Base-by-base conservation (phyloP, 2,329 filamentous ascomycete species). In the Pyricularia grisea region DNA sequence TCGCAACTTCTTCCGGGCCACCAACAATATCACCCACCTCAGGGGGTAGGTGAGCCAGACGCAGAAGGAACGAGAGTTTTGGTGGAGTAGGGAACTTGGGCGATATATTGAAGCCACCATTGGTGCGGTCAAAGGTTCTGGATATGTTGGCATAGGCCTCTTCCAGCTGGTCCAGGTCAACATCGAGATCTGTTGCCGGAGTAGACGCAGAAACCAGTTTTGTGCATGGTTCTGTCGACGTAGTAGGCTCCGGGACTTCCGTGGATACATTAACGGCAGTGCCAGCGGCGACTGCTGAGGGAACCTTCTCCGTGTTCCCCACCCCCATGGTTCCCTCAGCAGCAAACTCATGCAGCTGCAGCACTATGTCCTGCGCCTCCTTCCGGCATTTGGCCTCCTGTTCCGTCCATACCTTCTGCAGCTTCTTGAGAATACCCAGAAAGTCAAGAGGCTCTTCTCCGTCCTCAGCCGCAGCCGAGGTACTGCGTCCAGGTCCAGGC, bases 61-160 rank as follows among this genome's bases (percentile, higher is more conserved):
- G 87, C 27, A 98, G 82, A 69, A 99, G 81, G 74, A 97, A 96
- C 14, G 87, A 86, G 66, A 98, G 81, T 74, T 97, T 97, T 0
- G 91, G 87, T 0, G 95, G 92, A 0, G 93, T 97, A 0, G 93
- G 88, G 72, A 97, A 98, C 78, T 98, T 98, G 30, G 94, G 93
- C 10, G 91, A 89, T 23, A 84, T 78, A 0, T 89, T 89, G 76
- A 98, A 99, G 0, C 95, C 95, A 42, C 91, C 93, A 75, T 92
- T 87, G 9, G 87, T 82, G 1, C 85, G 82, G 76, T 97, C 94
- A 74, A 91, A 97, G n/a, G 92, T 92, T 42, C 85, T 85, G 17
- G 87, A 87, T 74, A 97, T 95, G 74, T 95, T 88, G 30, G 88
- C 86, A 73, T 92, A 94, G 0, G 94, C 94, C 76, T 97, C 94